Percentiles rank a stretch among this genome's conserved stretches.
Conservation (phyloP, 2,329 filamentous ascomycete genomes). For the Apiospora koreana region DNA sequence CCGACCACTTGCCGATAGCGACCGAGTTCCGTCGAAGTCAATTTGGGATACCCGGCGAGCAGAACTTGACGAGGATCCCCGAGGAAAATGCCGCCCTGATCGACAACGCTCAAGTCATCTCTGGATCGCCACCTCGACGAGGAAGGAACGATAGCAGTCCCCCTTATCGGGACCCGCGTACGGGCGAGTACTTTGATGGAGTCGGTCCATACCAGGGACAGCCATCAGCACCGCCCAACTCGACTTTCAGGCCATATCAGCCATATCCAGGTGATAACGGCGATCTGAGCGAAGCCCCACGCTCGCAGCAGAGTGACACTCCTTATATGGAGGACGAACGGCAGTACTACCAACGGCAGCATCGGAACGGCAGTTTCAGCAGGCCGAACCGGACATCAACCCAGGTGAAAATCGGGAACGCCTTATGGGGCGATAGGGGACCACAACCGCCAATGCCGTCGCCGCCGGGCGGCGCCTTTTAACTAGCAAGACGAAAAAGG, state of each 20-base stretch:
- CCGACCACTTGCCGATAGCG: constrained; percentile 41
- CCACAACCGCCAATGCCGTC: background rate
- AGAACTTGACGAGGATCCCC: background rate
- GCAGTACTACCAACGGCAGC: background rate
- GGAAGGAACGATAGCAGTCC: constrained; percentile 12
- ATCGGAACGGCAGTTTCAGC: constrained; percentile 20
- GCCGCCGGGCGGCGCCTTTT: background rate
- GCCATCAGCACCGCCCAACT: background rate
- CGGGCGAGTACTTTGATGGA: constrained; percentile 11
- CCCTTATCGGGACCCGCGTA: constrained; percentile 12
- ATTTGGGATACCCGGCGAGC: constrained; percentile 24
- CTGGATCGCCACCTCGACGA: constrained; percentile 18
- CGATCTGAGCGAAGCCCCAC: background rate
- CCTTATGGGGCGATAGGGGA: constrained; percentile 32
- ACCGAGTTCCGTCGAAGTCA: constrained; percentile 38
- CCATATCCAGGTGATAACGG: constrained; percentile 15
- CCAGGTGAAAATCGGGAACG: constrained; percentile 33
- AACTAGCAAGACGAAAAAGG: background rate
- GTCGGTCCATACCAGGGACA: background rate
- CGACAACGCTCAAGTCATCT: constrained; percentile 39
- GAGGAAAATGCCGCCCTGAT: constrained; percentile 48
- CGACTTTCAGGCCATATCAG: constrained; percentile 10
- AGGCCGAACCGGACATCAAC: constrained; percentile 26
- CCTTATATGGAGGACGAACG: background rate
- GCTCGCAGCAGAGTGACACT: background rate